A percentile compares a stretch with the other conserved stretches of the same genome.
Conservation (phyloP, 2,329 filamentous ascomycete species). For the Fusarium heterosporum region DNA sequence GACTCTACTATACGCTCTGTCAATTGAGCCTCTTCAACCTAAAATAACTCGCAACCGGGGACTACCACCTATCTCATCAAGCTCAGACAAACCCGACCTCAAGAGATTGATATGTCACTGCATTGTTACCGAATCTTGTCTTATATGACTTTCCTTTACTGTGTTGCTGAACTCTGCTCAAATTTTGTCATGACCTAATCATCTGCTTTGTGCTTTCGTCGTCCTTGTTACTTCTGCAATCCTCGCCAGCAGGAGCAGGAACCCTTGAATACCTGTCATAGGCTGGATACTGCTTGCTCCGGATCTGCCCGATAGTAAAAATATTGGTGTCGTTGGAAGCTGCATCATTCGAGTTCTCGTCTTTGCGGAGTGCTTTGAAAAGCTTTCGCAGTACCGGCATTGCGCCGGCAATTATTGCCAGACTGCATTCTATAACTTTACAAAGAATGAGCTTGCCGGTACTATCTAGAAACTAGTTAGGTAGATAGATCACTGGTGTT, state of each 20-base stretch:
- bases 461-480: not conserved
- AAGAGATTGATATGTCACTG: too few relatives aligned
- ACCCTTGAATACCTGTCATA: not conserved
- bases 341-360: not conserved
- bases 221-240: slow-evolving; percentile 10
- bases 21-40: too few relatives aligned
- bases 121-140: too few relatives aligned
- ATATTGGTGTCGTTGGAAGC: slow-evolving; percentile 7
- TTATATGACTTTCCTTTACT: not conserved
- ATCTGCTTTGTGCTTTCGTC: slow-evolving; percentile 24
- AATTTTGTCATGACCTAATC: slow-evolving; percentile 10
- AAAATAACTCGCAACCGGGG: too few relatives aligned
- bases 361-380: slow-evolving; percentile 1
- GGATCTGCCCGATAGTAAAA: slow-evolving; percentile 14
- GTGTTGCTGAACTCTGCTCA: not conserved
- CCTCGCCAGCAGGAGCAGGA: not conserved
- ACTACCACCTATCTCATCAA: too few relatives aligned
- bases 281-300: slow-evolving; percentile 3
- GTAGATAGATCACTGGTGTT: too few relatives aligned
- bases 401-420: slow-evolving; percentile 24
- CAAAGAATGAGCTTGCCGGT: slow-evolving; percentile 15
- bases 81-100: too few relatives aligned
- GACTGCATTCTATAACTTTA: slow-evolving; percentile 20
- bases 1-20: too few relatives aligned
- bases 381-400: slow-evolving; percentile 31